These are phyloP conservation scores for Phytophthora hybrid DNA, from an alignment of 352 stramenopile genomes.

Conservation along the genomic window DNA sequence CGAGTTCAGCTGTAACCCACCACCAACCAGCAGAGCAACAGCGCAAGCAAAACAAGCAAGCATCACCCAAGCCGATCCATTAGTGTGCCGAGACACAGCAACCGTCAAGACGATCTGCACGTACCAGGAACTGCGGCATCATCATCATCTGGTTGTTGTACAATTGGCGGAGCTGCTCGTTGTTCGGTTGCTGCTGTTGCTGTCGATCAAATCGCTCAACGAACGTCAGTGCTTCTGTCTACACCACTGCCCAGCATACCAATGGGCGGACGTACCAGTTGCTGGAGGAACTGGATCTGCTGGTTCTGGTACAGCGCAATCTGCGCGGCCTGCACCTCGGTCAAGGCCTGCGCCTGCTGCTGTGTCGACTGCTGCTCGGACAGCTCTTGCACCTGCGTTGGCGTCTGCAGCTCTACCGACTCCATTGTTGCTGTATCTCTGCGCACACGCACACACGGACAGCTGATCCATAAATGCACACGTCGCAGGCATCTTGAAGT, in stretches of 20 bases:
- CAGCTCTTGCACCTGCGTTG: slow-evolving; percentile 16
- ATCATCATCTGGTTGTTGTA: slow-evolving; percentile 85
- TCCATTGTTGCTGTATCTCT: slow-evolving; percentile 8
- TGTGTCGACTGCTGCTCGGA: slow-evolving; percentile 26
- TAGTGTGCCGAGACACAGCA: slow-evolving; percentile 16
- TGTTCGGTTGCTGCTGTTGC: slow-evolving; percentile 76
- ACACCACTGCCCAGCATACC: background rate
- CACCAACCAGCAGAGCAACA: slow-evolving; percentile 20
- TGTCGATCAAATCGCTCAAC: slow-evolving; percentile 14
- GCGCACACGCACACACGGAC: background rate
- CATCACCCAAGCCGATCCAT: slow-evolving; percentile 16
- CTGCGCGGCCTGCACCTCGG: slow-evolving; percentile 49
- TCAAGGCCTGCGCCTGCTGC: slow-evolving; percentile 22
- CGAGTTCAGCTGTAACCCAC: slow-evolving; percentile 49
- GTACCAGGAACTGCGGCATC: slow-evolving; percentile 85
- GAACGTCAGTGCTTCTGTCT: slow-evolving; percentile 6
- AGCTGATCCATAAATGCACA: slow-evolving; percentile 9
- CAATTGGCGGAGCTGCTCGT: slow-evolving; percentile 76
- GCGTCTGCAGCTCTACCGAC: slow-evolving; percentile 49
- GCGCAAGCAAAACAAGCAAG: slow-evolving; percentile 13
- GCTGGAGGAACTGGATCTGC: slow-evolving; percentile 81
- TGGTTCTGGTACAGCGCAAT: slow-evolving; percentile 82
- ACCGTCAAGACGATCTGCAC: slow-evolving; percentile 16
- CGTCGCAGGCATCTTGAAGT: slow-evolving; percentile 7
- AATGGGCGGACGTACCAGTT: slow-evolving; percentile 56